Conservation (phyloP, 345 rosid genomes). For the Eucalyptus fibrosa region DNA sequence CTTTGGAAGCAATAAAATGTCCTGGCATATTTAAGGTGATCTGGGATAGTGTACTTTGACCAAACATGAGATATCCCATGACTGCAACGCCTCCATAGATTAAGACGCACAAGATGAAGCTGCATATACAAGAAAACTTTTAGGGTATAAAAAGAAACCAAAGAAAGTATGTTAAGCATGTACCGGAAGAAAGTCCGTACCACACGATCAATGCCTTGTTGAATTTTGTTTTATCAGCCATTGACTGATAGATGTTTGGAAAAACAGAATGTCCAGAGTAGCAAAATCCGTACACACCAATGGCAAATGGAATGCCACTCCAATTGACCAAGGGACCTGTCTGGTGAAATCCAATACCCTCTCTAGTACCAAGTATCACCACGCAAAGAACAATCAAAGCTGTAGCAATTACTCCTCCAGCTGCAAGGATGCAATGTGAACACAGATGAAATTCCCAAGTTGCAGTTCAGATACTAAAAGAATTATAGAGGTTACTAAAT, state of each 20-base stretch:
- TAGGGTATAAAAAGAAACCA: not conserved
- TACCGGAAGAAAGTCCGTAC: constrained; percentile 16
- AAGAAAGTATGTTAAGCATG: not conserved
- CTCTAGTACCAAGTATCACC: constrained; percentile 37
- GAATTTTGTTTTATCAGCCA: constrained; percentile 86
- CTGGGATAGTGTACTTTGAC: constrained; percentile 77
- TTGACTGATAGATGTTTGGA: constrained; percentile 91
- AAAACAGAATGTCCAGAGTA: constrained; percentile 81
- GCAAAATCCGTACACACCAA: constrained; percentile 84
- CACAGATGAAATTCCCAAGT: not conserved
- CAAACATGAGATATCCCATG: constrained; percentile 87
- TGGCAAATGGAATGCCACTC: constrained; percentile 78
- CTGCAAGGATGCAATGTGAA: constrained; percentile 15
- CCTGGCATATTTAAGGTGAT: constrained; percentile 87
- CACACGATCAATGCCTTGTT: constrained; percentile 44
- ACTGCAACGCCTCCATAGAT: constrained; percentile 72
- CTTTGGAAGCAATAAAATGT: constrained; percentile 32
- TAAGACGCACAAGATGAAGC: constrained; percentile 51
- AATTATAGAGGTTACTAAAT: not conserved
- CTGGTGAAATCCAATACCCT: constrained; percentile 69
- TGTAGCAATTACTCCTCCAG: constrained; percentile 83
- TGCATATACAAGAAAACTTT: constrained; percentile 15
- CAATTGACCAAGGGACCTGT: constrained; percentile 52
- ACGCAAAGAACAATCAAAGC: constrained; percentile 42
- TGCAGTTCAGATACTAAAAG: not conserved